These are phyloP conservation scores for Cutaneotrichosporon cavernicola DNA, from an alignment of 1,284 basidiomycete genomes.

Conservation along the genomic window DNA sequence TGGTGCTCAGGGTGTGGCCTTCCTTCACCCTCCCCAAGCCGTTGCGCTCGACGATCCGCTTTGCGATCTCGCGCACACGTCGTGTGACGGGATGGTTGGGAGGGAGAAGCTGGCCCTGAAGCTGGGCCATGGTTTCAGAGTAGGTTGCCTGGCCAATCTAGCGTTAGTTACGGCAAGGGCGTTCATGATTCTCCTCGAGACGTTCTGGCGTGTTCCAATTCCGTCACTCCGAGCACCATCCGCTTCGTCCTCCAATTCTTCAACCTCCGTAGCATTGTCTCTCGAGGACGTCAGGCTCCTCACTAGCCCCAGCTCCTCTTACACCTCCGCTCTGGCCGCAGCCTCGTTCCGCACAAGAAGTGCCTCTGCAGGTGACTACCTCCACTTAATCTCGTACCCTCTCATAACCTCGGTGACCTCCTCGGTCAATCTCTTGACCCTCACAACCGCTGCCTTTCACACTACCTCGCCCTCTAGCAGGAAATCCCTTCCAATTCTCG, in stretches of 20 bases:
- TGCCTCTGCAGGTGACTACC: neutral
- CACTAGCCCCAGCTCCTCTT: too few relatives aligned
- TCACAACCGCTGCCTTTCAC: too few relatives aligned
- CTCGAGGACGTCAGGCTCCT: too few relatives aligned
- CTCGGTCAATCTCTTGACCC: neutral
- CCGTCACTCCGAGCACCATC: too few relatives aligned
- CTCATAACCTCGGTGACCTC: neutral
- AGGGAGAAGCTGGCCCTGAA: slow-evolving; percentile 59
- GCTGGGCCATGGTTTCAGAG: slow-evolving; percentile 22
- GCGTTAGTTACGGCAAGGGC: neutral
- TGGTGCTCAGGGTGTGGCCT: slow-evolving; percentile 40
- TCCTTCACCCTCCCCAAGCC: slow-evolving; percentile 64
- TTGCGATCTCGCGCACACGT: slow-evolving; percentile 69
- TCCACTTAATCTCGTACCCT: neutral
- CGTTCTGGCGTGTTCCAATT: too few relatives aligned
- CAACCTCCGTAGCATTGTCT: too few relatives aligned
- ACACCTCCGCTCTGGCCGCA: neutral
- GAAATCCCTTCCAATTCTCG: too few relatives aligned
- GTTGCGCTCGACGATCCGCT: slow-evolving; percentile 69
- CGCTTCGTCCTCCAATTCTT: too few relatives aligned
- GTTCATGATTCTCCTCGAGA: too few relatives aligned
- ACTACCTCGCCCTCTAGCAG: neutral
- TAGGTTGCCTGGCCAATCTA: slow-evolving; percentile 22
- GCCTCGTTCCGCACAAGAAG: neutral
- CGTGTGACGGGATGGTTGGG: slow-evolving; percentile 64